Conservation (phyloP, 495 filamentous ascomycete genomes). For the Hyaloscypha bicolor region DNA sequence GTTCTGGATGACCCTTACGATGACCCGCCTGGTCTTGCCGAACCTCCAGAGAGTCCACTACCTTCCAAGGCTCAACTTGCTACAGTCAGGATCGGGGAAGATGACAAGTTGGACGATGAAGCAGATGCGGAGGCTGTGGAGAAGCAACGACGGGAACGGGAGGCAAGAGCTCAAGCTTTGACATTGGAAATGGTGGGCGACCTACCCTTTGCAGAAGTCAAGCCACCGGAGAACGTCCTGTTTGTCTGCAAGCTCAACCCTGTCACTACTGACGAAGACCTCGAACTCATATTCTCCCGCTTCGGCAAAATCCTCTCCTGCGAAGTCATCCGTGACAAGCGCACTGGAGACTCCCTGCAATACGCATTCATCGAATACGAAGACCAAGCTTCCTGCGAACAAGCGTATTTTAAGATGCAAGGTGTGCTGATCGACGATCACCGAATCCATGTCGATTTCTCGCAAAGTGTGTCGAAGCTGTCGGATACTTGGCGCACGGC, state of each 20-base stretch:
- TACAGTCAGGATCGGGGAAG: constrained; percentile 90
- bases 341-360: constrained; percentile 92
- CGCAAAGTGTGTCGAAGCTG: constrained; percentile 89
- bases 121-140: constrained; percentile 73
- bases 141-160: constrained; percentile 79
- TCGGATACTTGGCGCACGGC: constrained; percentile 88
- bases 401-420: constrained; percentile 99
- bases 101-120: constrained; percentile 68
- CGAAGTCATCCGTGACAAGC: constrained; percentile 93
- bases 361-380: constrained; percentile 99
- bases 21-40: constrained; percentile 73
- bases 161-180: constrained; percentile 90
- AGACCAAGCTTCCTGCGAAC: constrained; percentile 87
- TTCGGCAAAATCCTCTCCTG: constrained; percentile 95
- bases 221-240: constrained; percentile 93
- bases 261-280: constrained; percentile 86
- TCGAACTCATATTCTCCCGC: constrained; percentile 93
- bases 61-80: constrained; percentile 82
- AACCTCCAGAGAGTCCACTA: constrained; percentile 77
- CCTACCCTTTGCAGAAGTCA: constrained; percentile 96
- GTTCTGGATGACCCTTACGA: constrained; percentile 87
- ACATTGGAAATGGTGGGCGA: constrained; percentile 98
- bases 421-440: constrained; percentile 95
- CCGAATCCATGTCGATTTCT: constrained; percentile 98
- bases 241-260: constrained; percentile 99